phyloP scores from a whole-genome alignment of 192 early-diverging fungal species.

The Kickxella alabastrina region DNA sequence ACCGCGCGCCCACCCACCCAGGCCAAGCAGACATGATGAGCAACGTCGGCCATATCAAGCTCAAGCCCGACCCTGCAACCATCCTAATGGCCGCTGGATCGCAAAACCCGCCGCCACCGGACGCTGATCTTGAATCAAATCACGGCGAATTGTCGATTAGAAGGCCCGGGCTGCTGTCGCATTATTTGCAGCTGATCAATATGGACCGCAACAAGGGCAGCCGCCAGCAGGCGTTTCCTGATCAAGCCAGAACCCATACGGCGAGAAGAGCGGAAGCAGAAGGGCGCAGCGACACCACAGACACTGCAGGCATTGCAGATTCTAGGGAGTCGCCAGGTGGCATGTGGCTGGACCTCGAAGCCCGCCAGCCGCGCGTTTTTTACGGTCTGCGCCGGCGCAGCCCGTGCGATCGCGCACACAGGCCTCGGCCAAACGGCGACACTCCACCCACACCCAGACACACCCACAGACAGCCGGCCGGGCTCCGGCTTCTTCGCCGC shows the following conservation, averaged over 20 bases:
- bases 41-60: slow-evolving; percentile 34
- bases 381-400: neutral
- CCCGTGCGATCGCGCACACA: too few species aligned
- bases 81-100: slow-evolving; percentile 7
- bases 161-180: slow-evolving; percentile 29
- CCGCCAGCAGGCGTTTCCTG: too few species aligned
- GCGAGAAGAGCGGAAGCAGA: neutral
- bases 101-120: too few species aligned
- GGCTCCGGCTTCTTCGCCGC: slow-evolving; percentile 21
- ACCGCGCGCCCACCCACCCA: slow-evolving; percentile 9
- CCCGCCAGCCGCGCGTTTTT: neutral
- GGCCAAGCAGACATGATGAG: slow-evolving; percentile 13
- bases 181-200: slow-evolving; percentile 35
- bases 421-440: too few species aligned
- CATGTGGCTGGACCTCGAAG: slow-evolving; percentile 8
- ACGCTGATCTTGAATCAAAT: too few species aligned
- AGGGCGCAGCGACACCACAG: too few species aligned
- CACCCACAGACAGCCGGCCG: neutral
- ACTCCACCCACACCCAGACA: neutral
- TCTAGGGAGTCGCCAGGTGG: too few species aligned
- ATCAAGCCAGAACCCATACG: neutral
- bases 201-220: slow-evolving; percentile 11
- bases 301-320: too few species aligned
- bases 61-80: slow-evolving; percentile 25
- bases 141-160: too few species aligned